These are phyloP conservation scores for Ceratorhiza oryzae-sativae DNA, from an alignment of 1,284 basidiomycete species.

Conservation along the genomic window DNA sequence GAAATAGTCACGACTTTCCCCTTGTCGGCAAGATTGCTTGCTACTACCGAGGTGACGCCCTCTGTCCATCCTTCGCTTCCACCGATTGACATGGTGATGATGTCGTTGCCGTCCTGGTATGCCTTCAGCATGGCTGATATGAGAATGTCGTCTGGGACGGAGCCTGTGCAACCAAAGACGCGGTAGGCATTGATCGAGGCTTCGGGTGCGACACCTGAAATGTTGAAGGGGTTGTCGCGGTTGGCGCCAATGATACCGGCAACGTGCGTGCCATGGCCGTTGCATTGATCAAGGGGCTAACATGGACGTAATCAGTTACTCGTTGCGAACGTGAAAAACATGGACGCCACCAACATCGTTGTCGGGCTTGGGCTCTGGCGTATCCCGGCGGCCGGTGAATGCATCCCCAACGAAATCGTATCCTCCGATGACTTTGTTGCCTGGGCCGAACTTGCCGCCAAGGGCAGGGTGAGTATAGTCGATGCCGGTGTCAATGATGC, in stretches of 20 bases:
- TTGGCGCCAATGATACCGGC: conserved; percentile 54
- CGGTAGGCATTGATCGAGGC: conserved; percentile 42
- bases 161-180: conserved; percentile 40
- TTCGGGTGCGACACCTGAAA: conserved; percentile 42
- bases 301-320: neutral
- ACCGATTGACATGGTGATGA: conserved; percentile 56
- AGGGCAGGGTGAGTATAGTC: conserved; percentile 57
- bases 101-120: conserved; percentile 51
- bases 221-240: conserved; percentile 48
- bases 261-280: conserved; percentile 51
- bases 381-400: neutral
- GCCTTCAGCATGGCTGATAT: conserved; percentile 42
- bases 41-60: conserved; percentile 49
- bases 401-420: conserved; percentile 56
- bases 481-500: conserved; percentile 55
- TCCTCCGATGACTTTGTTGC: conserved; percentile 52
- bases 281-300: conserved; percentile 51
- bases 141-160: conserved; percentile 29
- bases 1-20: conserved; percentile 48
- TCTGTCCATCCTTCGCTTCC: conserved; percentile 51
- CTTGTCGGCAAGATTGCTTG: conserved; percentile 48
- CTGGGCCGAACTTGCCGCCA: conserved; percentile 55
- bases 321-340: neutral
- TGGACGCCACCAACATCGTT: conserved; percentile 4
- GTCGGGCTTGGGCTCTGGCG: neutral